phyloP scores from a whole-genome alignment of 495 filamentous ascomycete species.

The Lentithecium fluviatile region DNA sequence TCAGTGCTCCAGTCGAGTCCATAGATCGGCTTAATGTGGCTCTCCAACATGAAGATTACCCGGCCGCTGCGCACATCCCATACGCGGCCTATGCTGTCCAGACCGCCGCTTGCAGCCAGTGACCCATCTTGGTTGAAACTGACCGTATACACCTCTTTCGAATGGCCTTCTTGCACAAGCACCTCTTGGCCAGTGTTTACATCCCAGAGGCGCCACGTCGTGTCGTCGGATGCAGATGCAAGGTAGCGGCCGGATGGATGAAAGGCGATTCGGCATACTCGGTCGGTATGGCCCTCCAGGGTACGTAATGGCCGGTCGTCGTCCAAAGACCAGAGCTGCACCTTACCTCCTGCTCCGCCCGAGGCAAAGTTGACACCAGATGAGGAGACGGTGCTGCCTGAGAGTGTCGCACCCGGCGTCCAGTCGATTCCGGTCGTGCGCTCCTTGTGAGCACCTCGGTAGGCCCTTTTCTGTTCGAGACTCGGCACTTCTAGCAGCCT shows the following conservation, averaged over 20 bases:
- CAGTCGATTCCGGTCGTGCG: constrained; percentile 87
- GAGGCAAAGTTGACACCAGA: constrained; percentile 83
- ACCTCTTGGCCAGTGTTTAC: constrained; percentile 79
- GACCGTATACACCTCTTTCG: constrained; percentile 83
- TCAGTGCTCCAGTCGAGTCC: constrained; percentile 90
- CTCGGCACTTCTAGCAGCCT: constrained; percentile 81
- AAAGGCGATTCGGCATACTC: constrained; percentile 89
- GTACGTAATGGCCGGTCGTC: constrained; percentile 81
- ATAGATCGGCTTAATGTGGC: constrained; percentile 90
- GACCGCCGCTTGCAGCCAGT: constrained; percentile 80
- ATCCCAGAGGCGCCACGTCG: constrained; percentile 97
- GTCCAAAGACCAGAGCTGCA: constrained; percentile 87
- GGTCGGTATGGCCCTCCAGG: constrained; percentile 77
- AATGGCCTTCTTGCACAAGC: constrained; percentile 91
- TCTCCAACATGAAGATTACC: constrained; percentile 93
- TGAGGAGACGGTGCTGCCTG: constrained; percentile 64
- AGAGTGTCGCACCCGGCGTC: constrained; percentile 79
- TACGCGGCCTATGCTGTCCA: constrained; percentile 91
- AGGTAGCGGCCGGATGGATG: constrained; percentile 89
- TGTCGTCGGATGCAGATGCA: constrained; percentile 92
- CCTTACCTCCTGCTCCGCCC: constrained; percentile 82
- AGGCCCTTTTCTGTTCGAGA: constrained; percentile 67
- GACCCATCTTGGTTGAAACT: constrained; percentile 89
- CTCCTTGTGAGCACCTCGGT: constrained; percentile 76
- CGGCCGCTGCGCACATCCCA: constrained; percentile 96